Evolutionary conservation across 805 yeast species (phyloP).

Genomic region (Pichia ethanolica): DNA sequence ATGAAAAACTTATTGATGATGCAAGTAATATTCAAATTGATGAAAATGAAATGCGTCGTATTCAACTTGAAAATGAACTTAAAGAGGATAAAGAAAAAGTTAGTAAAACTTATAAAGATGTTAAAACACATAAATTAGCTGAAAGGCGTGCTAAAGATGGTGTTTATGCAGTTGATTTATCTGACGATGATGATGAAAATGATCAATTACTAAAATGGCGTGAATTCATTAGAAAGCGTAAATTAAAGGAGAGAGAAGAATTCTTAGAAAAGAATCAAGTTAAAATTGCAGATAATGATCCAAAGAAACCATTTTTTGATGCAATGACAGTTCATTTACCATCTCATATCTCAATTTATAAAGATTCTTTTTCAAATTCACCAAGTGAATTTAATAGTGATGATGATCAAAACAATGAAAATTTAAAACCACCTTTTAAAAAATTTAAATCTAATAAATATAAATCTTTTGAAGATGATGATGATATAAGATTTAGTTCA

Average conservation of each 20-base stretch:
- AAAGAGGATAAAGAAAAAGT: slow-evolving; percentile 57
- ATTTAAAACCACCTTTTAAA: slow-evolving; percentile 18
- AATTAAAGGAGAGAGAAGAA: slow-evolving; percentile 33
- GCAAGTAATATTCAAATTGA: slow-evolving; percentile 48
- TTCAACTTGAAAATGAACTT: slow-evolving; percentile 52
- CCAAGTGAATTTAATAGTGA: slow-evolving; percentile 17
- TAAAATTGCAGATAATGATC: slow-evolving; percentile 8
- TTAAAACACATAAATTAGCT: slow-evolving; percentile 64
- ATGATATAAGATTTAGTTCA: slow-evolving; percentile 7
- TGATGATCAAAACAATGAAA: slow-evolving; percentile 12
- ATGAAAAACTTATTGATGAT: slow-evolving; percentile 74
- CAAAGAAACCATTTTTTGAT: slow-evolving; percentile 13
- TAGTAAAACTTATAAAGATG: slow-evolving; percentile 59
- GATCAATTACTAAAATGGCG: slow-evolving; percentile 4
- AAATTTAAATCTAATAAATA: slow-evolving; percentile 7
- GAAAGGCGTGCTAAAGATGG: slow-evolving; percentile 46
- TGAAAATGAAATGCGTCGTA: slow-evolving; percentile 49
- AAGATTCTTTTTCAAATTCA: slow-evolving; percentile 5
- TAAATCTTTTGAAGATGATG: slow-evolving; percentile 6
- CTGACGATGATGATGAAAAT: slow-evolving; percentile 57
- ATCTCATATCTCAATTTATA: slow-evolving; percentile 8
- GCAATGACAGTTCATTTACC: slow-evolving; percentile 12
- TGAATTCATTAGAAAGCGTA: slow-evolving; percentile 9
- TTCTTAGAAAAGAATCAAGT: slow-evolving; percentile 27
- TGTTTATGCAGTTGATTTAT: slow-evolving; percentile 53